These are phyloP conservation scores for Thermothelomyces thermophilus DNA, from an alignment of 2,329 filamentous ascomycete species.

Conservation along the genomic window DNA sequence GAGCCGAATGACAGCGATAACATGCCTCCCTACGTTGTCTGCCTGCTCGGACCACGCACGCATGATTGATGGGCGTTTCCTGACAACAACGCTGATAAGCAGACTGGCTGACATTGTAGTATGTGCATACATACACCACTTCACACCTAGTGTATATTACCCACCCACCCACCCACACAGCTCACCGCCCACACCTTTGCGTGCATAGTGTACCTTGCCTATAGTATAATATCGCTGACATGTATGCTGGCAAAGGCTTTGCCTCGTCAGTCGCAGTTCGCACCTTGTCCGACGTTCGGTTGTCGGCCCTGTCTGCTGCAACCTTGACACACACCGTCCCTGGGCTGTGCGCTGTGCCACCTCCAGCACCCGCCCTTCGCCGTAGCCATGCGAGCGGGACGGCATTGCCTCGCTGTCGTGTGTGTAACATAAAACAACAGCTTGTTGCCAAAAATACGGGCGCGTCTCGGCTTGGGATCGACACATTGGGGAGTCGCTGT, in stretches of 20 bases:
- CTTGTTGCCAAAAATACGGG: constrained; percentile 13
- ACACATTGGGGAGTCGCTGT: too few species aligned
- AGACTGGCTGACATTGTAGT: too few species aligned
- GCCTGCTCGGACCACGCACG: too few species aligned
- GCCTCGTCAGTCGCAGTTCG: background rate
- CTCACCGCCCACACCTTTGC: background rate
- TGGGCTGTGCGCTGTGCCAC: constrained; percentile 17
- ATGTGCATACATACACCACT: too few species aligned
- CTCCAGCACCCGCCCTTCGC: constrained; percentile 15
- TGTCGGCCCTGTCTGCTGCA: constrained; percentile 3
- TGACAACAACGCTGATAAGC: too few species aligned
- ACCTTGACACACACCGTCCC: background rate
- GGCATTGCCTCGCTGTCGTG: background rate
- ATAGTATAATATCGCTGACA: constrained; percentile 5
- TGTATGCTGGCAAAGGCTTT: background rate
- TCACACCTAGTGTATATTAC: too few species aligned
- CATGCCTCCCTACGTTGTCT: too few species aligned
- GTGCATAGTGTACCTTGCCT: background rate
- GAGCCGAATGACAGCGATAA: too few species aligned
- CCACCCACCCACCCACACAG: too few species aligned
- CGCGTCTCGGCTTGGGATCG: background rate
- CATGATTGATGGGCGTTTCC: too few species aligned
- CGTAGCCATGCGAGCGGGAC: background rate
- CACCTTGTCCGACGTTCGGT: constrained; percentile 1
- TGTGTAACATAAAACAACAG: background rate